These are phyloP conservation scores for Hypoxylon fuscum DNA, from an alignment of 495 filamentous ascomycete genomes.

Conservation along the genomic window DNA sequence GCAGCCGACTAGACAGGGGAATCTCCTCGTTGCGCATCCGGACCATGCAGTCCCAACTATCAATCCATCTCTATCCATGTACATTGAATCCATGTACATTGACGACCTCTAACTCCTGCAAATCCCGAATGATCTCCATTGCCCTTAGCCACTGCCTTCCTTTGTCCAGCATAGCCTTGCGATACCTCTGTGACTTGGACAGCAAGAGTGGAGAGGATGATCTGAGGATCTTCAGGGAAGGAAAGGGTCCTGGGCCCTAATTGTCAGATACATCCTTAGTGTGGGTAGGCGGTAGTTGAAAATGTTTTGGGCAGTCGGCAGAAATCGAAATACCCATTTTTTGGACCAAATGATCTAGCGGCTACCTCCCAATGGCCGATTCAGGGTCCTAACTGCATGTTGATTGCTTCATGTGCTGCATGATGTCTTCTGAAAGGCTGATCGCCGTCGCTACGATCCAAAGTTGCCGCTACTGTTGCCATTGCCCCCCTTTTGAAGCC, in stretches of 20 bases:
- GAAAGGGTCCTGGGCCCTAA: slow-evolving; percentile 8
- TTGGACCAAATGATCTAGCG: slow-evolving; percentile 12
- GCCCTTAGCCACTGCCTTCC: not conserved
- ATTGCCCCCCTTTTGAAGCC: not conserved
- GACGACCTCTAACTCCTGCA: not conserved
- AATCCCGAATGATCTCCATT: slow-evolving; percentile 29
- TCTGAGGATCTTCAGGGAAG: slow-evolving; percentile 17
- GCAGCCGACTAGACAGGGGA: slow-evolving; percentile 25
- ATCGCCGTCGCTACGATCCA: too few species aligned
- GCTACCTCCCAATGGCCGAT: slow-evolving; percentile 34
- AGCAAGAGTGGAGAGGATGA: slow-evolving; percentile 10
- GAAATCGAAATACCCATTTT: slow-evolving; percentile 22
- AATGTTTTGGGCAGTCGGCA: slow-evolving; percentile 5
- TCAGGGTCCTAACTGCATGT: slow-evolving; percentile 24
- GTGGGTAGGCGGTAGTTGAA: slow-evolving; percentile 14
- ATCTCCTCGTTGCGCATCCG: slow-evolving; percentile 37
- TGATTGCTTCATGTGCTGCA: slow-evolving; percentile 11
- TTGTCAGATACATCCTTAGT: slow-evolving; percentile 2
- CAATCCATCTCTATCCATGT: slow-evolving; percentile 9
- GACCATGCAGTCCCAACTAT: slow-evolving; percentile 30
- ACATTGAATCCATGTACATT: not conserved
- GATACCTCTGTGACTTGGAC: slow-evolving; percentile 14
- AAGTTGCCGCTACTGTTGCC: not conserved
- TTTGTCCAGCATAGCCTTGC: slow-evolving; percentile 11
- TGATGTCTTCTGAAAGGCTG: slow-evolving; percentile 2